Conservation (phyloP, 495 filamentous ascomycete species). For the Pseudomonodictys pantanalensis region DNA sequence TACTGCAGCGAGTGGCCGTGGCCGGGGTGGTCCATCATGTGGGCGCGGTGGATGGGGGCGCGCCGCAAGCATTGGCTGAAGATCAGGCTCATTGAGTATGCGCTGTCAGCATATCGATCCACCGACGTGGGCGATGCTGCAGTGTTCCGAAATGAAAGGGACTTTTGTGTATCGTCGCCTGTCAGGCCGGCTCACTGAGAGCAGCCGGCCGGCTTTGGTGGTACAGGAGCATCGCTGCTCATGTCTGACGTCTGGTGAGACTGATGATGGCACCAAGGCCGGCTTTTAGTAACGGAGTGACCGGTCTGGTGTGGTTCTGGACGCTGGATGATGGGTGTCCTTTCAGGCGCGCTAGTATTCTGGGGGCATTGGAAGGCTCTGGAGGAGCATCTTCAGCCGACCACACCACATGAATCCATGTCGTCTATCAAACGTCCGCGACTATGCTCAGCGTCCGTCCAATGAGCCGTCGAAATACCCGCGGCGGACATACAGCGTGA, state of each 20-base stretch:
- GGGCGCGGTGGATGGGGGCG: constrained; percentile 11
- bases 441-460: constrained; percentile 10
- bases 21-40: background rate
- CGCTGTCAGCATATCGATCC: constrained; percentile 34
- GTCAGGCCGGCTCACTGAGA: background rate
- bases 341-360: background rate
- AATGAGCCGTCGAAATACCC: constrained; percentile 32
- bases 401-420: constrained; percentile 25
- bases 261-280: background rate
- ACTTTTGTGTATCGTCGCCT: constrained; percentile 19
- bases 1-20: constrained; percentile 4
- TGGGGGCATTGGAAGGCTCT: background rate
- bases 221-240: background rate
- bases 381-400: constrained; percentile 1
- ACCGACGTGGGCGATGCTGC: constrained; percentile 32
- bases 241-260: background rate
- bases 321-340: background rate
- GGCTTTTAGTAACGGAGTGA: background rate
- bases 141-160: constrained; percentile 36
- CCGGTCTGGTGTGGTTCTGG: background rate
- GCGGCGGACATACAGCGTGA: constrained; percentile 24
- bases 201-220: background rate
- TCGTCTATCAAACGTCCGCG: constrained; percentile 30
- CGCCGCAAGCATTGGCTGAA: constrained; percentile 30
- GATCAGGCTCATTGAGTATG: constrained; percentile 33